Conservation (phyloP, 495 filamentous ascomycete species). For the Podospora fimiseda region DNA sequence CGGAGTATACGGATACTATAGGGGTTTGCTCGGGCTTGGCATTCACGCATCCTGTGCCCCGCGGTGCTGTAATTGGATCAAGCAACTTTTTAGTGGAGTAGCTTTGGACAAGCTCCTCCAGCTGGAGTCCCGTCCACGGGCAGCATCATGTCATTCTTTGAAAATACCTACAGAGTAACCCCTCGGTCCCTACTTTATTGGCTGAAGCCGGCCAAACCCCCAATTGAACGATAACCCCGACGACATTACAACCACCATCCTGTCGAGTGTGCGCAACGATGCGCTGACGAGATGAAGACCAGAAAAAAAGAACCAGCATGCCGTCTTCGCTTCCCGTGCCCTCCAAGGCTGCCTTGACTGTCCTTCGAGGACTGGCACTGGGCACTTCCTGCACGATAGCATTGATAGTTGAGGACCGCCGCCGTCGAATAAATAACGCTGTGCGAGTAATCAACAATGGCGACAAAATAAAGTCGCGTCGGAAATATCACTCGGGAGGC, state of each 20-base stretch:
- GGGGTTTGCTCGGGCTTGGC: background rate
- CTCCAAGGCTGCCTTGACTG: constrained; percentile 48
- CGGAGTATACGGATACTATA: too few relatives aligned
- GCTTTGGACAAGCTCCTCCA: background rate
- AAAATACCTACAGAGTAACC: constrained; percentile 5
- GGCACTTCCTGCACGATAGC: constrained; percentile 49
- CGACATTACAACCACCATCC: background rate
- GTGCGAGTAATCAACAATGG: constrained; percentile 41
- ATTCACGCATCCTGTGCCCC: background rate
- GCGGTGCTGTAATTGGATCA: background rate
- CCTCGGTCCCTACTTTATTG: background rate
- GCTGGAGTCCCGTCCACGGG: constrained; percentile 3
- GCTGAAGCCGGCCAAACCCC: background rate
- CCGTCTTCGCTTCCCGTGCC: constrained; percentile 42
- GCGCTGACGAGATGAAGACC: constrained; percentile 25
- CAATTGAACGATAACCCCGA: constrained; percentile 5
- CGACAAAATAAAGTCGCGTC: constrained; percentile 36
- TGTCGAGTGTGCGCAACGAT: constrained; percentile 12
- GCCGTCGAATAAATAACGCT: constrained; percentile 43
- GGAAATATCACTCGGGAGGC: constrained; percentile 33
- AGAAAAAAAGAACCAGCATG: constrained; percentile 23
- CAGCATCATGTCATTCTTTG: constrained; percentile 4
- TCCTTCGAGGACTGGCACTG: constrained; percentile 45
- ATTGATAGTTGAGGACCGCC: constrained; percentile 48
- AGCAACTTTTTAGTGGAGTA: background rate